Conservation (phyloP, 768 basidiomycete species). For the Astraeus odoratus region DNA sequence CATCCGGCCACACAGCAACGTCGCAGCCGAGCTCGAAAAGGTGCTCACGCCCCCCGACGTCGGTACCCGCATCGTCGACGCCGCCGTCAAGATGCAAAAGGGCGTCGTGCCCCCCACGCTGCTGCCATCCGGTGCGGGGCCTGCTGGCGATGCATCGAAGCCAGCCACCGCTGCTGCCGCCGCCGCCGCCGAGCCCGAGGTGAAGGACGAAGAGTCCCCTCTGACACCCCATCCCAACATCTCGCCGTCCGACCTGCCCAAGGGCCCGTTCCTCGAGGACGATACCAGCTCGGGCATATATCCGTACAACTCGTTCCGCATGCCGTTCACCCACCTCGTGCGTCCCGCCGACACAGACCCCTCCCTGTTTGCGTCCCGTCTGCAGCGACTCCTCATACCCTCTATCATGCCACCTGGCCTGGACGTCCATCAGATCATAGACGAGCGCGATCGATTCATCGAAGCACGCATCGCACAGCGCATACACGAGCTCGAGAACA, state of each 20-base stretch:
- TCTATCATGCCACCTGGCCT: constrained; percentile 87
- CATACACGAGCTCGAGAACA: constrained; percentile 73
- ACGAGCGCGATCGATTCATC: constrained; percentile 87
- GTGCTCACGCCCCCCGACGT: constrained; percentile 55
- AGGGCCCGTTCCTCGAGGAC: constrained; percentile 73
- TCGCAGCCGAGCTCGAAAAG: constrained; percentile 58
- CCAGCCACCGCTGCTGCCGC: constrained; percentile 11
- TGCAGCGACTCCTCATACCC: constrained; percentile 80
- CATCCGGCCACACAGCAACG: constrained; percentile 56
- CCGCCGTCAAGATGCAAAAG: constrained; percentile 68
- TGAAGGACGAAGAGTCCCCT: constrained; percentile 51
- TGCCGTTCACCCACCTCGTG: constrained; percentile 78
- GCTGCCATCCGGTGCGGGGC: no score
- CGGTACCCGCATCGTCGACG: constrained; percentile 60
- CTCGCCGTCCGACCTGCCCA: constrained; percentile 56
- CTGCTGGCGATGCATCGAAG: constrained; percentile 19
- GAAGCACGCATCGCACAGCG: constrained; percentile 87
- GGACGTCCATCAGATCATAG: constrained; percentile 85
- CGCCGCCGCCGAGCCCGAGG: constrained; percentile 24
- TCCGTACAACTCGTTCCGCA: constrained; percentile 85
- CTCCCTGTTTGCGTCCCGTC: constrained; percentile 57
- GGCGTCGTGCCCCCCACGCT: constrained; percentile 30
- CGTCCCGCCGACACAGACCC: constrained; percentile 56
- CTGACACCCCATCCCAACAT: constrained; percentile 30
- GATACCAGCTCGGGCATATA: constrained; percentile 76